These are phyloP conservation scores for Kodamaea laetipori DNA, from an alignment of 805 yeast species.

Conservation along the genomic window DNA sequence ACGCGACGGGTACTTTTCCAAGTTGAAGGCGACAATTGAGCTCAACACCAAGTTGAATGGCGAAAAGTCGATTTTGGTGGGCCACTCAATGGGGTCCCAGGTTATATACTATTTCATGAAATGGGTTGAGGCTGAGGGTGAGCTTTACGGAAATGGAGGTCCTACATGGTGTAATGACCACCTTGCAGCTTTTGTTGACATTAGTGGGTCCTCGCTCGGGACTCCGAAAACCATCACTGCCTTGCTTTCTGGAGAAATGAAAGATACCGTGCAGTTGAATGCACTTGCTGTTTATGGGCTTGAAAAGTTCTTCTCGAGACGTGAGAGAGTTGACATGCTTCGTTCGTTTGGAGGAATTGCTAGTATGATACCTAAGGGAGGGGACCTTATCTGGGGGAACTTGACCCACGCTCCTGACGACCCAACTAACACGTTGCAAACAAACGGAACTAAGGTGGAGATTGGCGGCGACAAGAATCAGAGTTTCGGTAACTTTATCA, in stretches of 20 bases:
- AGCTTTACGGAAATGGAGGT: constrained; percentile 88
- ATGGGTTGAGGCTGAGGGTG: constrained; percentile 94
- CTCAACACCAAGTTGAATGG: constrained; percentile 48
- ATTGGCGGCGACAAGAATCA: constrained; percentile 23
- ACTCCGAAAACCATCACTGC: constrained; percentile 95
- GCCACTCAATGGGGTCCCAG: constrained; percentile 98
- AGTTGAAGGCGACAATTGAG: constrained; percentile 75
- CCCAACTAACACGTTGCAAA: constrained; percentile 32
- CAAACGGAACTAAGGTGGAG: constrained; percentile 17
- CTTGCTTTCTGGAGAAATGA: constrained; percentile 95
- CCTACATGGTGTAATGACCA: constrained; percentile 81
- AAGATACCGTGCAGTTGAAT: constrained; percentile 92
- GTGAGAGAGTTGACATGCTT: constrained; percentile 83
- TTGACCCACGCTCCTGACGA: constrained; percentile 72
- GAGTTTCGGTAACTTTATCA: constrained; percentile 18
- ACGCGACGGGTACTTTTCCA: constrained; percentile 83
- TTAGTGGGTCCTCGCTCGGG: constrained; percentile 88
- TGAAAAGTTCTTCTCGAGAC: constrained; percentile 88
- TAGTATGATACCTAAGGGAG: constrained; percentile 96
- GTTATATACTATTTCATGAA: constrained; percentile 84
- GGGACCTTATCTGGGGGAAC: constrained; percentile 86
- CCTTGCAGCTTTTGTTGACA: constrained; percentile 78
- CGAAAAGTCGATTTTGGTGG: constrained; percentile 74
- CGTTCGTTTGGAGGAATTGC: constrained; percentile 93
- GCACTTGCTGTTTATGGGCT: constrained; percentile 91